Conservation (phyloP, 805 yeast genomes). For the Hemisphaericaspora nanyangensis region DNA sequence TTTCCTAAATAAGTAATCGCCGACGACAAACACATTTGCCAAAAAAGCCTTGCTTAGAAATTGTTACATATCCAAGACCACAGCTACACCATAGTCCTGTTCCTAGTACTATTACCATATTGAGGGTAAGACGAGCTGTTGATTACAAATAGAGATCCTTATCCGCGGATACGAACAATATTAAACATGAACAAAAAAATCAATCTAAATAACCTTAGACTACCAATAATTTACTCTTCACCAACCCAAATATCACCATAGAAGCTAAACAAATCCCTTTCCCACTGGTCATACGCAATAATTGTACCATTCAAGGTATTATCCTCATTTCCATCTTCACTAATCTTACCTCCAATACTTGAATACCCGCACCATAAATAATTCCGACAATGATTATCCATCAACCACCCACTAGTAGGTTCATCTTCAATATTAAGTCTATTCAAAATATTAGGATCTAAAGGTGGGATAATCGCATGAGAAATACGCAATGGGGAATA, state of each 20-base stretch:
- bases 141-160: too few relatives aligned
- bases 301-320: conserved; percentile 43
- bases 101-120: too few relatives aligned
- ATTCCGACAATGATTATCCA: conserved; percentile 49
- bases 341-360: conserved; percentile 46
- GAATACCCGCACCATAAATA: conserved; percentile 64
- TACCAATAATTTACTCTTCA: conserved; percentile 26
- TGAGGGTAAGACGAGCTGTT: too few relatives aligned
- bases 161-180: too few relatives aligned
- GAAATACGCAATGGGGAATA: conserved; percentile 34
- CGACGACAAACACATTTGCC: too few relatives aligned
- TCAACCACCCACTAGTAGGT: conserved; percentile 50
- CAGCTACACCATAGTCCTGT: too few relatives aligned
- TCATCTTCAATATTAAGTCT: conserved; percentile 30
- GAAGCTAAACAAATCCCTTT: conserved; percentile 32
- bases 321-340: conserved; percentile 21
- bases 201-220: background rate
- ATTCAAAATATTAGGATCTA: conserved; percentile 31
- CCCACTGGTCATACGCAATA: conserved; percentile 33
- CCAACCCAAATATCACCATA: conserved; percentile 54
- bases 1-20: too few relatives aligned
- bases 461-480: conserved; percentile 52
- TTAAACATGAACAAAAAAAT: too few relatives aligned
- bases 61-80: too few relatives aligned
- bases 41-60: too few relatives aligned